Evolutionary conservation across 192 early-diverging fungal genomes (phyloP), one percentile per base, ranked within the genome.

Genomic region (Umbelopsis sp.): DNA sequence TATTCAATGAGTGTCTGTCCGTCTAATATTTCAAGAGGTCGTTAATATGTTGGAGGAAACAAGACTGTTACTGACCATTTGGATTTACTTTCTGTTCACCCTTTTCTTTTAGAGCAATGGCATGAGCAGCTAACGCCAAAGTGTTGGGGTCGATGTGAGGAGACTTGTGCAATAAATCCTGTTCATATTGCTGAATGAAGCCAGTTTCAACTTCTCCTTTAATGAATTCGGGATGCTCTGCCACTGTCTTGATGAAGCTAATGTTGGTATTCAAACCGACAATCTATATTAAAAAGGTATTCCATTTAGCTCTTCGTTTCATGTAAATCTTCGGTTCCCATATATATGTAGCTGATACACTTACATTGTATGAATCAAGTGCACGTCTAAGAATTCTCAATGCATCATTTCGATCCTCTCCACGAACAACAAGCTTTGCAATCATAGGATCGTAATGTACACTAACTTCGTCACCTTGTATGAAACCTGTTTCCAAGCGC

Each of bases 381-480:
- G 97, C 93, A 72, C 88, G 91, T 38, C 91, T 78, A 67, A 98
- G 82, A 21, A 87, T 84, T 7, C 93, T 85, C 68, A 98, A 80
- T 2, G 97, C 97, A 34, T 91, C 94, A 20, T 82, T 84, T 53
- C 97, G 88, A 84, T 97, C 87, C 36, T 84, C 76, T 32, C 93
- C 95, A 25, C 85, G 85, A 31, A 96, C 95, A 66, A 98, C 89
- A 62, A 98, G 84, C 81, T 98, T 98, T 45, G 94, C 92, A 25
- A 98, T 97, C 94, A 95, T 96, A 56, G 94, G 94, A 71, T 96
- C 96, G 73, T 98, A 98, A 79, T 95, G 86, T 2, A 98, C 94
- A 62, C 88, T 92, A 75, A 98, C 92, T 53, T 91, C 84, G 77
- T 98, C 97, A 29, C 97, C 97, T 70, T 94, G 81, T 26, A 91